Conservation (phyloP, 768 basidiomycete genomes). For the Xerocomus spinulosus region DNA sequence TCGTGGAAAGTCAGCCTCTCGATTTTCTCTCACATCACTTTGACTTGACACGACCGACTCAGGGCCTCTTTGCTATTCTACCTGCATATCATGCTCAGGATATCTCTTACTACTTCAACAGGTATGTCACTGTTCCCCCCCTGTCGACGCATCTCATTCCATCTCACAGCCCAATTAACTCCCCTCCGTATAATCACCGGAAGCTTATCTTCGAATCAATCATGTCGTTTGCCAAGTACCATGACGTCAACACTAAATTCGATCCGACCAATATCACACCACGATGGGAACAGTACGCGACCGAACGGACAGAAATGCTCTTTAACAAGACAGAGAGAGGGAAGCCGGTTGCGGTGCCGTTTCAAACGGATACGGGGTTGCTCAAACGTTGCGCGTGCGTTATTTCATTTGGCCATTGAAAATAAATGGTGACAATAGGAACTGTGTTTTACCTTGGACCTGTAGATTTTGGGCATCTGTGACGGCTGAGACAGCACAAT, state of each 20-base stretch:
- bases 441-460: background rate
- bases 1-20: constrained; percentile 33
- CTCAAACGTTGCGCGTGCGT: constrained; percentile 14
- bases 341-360: constrained; percentile 1
- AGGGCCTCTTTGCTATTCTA: constrained; percentile 32
- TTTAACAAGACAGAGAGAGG: constrained; percentile 12
- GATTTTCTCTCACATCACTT: constrained; percentile 14
- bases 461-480: background rate
- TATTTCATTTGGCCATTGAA: background rate
- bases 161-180: background rate
- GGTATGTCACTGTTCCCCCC: background rate
- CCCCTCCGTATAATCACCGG: constrained; percentile 23
- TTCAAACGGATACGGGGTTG: background rate
- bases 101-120: constrained; percentile 38
- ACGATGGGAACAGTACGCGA: constrained; percentile 4
- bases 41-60: background rate
- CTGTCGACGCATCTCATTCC: background rate
- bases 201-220: constrained; percentile 27
- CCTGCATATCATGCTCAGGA: constrained; percentile 34
- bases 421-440: background rate
- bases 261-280: constrained; percentile 18
- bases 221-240: constrained; percentile 17
- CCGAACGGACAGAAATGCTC: constrained; percentile 11
- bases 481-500: background rate
- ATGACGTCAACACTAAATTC: constrained; percentile 21